phyloP scores from a whole-genome alignment of 177 flowering plant species.

The Vitis hybrid region DNA sequence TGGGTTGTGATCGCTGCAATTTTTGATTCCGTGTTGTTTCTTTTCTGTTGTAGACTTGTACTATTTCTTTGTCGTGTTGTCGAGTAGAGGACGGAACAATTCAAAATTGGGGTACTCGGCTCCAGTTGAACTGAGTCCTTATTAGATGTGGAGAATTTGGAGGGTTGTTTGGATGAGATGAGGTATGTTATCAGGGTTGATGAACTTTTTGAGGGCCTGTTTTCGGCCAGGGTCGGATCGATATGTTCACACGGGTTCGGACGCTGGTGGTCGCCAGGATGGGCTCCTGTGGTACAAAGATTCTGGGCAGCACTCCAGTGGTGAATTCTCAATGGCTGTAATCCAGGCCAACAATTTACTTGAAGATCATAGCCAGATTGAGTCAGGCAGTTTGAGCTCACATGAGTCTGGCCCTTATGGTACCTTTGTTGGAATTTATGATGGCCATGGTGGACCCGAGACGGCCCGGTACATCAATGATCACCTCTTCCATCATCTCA shows the following conservation, averaged over 20 bases:
- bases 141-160: conserved; percentile 55
- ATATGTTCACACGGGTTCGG: conserved; percentile 57
- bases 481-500: conserved; percentile 69
- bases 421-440: conserved; percentile 76
- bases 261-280: conserved; percentile 63
- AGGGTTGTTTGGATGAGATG: conserved; percentile 66
- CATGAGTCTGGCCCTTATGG: conserved; percentile 66
- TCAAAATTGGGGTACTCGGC: conserved; percentile 6
- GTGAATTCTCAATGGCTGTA: conserved; percentile 82
- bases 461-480: conserved; percentile 64
- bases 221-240: conserved; percentile 72
- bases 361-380: conserved; percentile 85
- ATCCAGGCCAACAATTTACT: conserved; percentile 79
- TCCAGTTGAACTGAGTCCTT: conserved; percentile 16
- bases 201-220: conserved; percentile 82
- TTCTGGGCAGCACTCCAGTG: conserved; percentile 64
- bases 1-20: background rate
- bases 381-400: conserved; percentile 64
- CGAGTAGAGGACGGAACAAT: conserved; percentile 2
- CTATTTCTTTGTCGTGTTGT: background rate
- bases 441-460: conserved; percentile 86
- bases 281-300: conserved; percentile 88
- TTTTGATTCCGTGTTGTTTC: background rate
- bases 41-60: conserved; percentile 6
- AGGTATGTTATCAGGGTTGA: conserved; percentile 85